These are phyloP conservation scores for Talaromyces sp. DNA, from an alignment of 2,329 filamentous ascomycete species.

Conservation along the genomic window DNA sequence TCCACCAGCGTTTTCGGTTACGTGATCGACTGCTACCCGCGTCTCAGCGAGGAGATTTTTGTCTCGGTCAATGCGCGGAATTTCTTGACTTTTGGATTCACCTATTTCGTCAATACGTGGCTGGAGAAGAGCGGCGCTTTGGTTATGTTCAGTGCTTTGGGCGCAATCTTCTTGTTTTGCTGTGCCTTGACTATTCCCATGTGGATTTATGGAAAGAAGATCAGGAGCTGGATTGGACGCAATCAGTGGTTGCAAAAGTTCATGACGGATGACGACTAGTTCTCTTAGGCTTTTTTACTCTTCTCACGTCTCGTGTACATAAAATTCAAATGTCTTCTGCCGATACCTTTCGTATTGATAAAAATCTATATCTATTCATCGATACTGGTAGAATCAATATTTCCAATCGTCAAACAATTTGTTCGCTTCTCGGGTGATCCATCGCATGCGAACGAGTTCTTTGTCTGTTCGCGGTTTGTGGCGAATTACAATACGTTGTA, in stretches of 20 bases:
- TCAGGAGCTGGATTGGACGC: constrained; percentile 12
- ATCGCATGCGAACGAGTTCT: constrained; percentile 31
- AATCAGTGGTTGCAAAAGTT: constrained; percentile 13
- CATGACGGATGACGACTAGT: constrained; percentile 8
- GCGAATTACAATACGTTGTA: constrained; percentile 50
- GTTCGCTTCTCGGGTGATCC: constrained; percentile 34
- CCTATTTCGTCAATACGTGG: constrained; percentile 16
- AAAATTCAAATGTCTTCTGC: background rate
- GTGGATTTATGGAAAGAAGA: constrained; percentile 17
- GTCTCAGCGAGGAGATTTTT: constrained; percentile 16
- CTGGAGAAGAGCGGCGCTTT: constrained; percentile 5
- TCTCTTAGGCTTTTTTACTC: background rate
- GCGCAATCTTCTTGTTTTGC: constrained; percentile 12
- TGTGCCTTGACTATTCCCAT: constrained; percentile 13
- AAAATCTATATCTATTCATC: background rate
- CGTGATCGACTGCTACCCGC: constrained; percentile 16
- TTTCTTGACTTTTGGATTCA: constrained; percentile 14
- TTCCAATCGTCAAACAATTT: constrained; percentile 36
- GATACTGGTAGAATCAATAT: constrained; percentile 24
- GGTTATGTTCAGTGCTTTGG: constrained; percentile 12
- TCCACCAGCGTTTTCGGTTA: constrained; percentile 15
- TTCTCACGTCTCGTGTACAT: background rate
- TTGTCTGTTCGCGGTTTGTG: constrained; percentile 36
- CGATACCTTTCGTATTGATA: background rate
- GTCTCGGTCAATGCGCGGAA: constrained; percentile 16